Base-by-base conservation (phyloP, 2,329 filamentous ascomycete genomes). In the Stylonectria norvegica region DNA sequence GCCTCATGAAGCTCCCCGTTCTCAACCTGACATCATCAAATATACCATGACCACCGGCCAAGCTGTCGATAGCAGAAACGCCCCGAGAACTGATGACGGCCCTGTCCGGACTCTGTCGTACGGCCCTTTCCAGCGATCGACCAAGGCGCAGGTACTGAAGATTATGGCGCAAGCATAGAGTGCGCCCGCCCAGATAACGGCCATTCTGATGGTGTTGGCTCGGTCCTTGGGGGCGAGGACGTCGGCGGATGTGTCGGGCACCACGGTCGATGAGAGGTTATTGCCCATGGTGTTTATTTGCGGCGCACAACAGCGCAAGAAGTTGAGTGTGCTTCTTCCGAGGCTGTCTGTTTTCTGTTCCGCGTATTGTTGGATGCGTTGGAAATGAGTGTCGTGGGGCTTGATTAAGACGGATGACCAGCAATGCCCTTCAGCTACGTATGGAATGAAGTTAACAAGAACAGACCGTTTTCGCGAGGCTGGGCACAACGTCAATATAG, bases 91-190 rank as follows among this genome's bases (percentile, higher is more conserved):
- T 1, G 56, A 57, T 1, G 59, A 53, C 0, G 42, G 28, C 0
- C 57, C 55, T 3, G 57, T 58, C 2, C 53, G 53, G 23, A 58
- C 53, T 35, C 63, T 63, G 33, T 67, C 64, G 40, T 58, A 48
- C 9, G 61, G 60, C 0, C 68, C 66, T 45, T 63, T 60, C 68
- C 68, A 71, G n/a, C 68, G 64, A 46, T 66, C 62, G 47, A 70
- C 48, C 40, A 71, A 60, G n/a, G 55, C 55, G 53, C 66, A 63
- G 20, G 67, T 67, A 43, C 60, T 66, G 50, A 62, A 69, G 52
- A 71, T 65, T 58, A 68, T 67, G 56, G 61, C 65, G 43, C 63
- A 61, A 36, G 38, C 57, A 54, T 70, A 69, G 25, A 67, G 43
- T 4, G 58, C 56, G 18, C 52, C 36, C 5, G 40, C 56, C 66